Conservation (phyloP, 257 asterid genomes). For the Buddleja alternifolia region DNA sequence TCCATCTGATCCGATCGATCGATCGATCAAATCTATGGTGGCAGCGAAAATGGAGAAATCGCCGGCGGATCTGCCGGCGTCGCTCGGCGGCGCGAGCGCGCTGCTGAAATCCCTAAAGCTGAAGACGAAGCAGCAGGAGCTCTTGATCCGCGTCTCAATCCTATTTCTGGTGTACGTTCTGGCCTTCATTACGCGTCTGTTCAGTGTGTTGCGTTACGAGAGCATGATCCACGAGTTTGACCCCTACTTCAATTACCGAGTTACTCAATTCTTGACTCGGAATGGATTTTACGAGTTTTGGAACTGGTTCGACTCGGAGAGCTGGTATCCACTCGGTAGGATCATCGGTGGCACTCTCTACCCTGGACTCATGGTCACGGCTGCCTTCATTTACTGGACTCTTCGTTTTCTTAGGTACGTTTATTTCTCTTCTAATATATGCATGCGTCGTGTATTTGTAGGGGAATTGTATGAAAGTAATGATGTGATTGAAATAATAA, state of each 20-base stretch:
- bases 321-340: conserved; percentile 98
- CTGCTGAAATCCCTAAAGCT: conserved; percentile 64
- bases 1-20: conserved; percentile 25
- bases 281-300: conserved; percentile 92
- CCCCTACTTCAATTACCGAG: conserved; percentile 97
- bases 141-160: conserved; percentile 80
- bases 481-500: neutral
- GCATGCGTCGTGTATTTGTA: neutral
- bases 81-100: conserved; percentile 44
- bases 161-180: conserved; percentile 74
- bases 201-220: conserved; percentile 95
- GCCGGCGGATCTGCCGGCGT: conserved; percentile 49
- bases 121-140: conserved; percentile 96
- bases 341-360: conserved; percentile 94
- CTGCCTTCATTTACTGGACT: conserved; percentile 88
- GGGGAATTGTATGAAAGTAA: neutral
- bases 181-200: conserved; percentile 85
- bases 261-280: conserved; percentile 76
- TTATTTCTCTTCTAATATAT: neutral
- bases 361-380: conserved; percentile 99
- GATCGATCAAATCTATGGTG: conserved; percentile 36
- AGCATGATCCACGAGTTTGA: conserved; percentile 99
- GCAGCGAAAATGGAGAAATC: conserved; percentile 51
- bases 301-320: conserved; percentile 99
- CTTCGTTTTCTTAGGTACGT: conserved; percentile 80